Evolutionary conservation across 2,329 filamentous ascomycete species (phyloP).

Genomic region (Graphilbum ipis-grandicollis): DNA sequence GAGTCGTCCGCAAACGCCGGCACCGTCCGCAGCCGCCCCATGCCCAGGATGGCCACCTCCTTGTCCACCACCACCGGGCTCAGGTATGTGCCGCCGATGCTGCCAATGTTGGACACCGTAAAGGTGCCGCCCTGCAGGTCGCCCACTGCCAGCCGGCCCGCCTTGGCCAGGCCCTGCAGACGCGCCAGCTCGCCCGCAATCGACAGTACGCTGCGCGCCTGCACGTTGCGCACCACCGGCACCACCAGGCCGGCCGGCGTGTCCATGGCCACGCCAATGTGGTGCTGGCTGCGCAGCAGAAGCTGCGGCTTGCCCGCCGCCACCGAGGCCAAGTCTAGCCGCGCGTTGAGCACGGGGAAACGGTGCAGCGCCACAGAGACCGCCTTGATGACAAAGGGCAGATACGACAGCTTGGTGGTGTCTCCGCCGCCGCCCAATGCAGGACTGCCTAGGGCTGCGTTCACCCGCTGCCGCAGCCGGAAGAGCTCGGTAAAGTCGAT

Average conservation of each 20-base stretch:
- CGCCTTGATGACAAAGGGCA: slow-evolving; percentile 93
- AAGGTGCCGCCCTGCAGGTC: slow-evolving; percentile 82
- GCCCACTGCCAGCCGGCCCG: slow-evolving; percentile 55
- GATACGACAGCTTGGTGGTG: slow-evolving; percentile 59
- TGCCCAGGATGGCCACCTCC: slow-evolving; percentile 81
- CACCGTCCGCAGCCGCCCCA: slow-evolving; percentile 64
- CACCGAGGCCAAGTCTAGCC: slow-evolving; percentile 42
- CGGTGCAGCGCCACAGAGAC: slow-evolving; percentile 68
- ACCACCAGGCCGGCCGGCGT: slow-evolving; percentile 78
- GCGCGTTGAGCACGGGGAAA: slow-evolving; percentile 76
- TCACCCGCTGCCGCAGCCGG: slow-evolving; percentile 56
- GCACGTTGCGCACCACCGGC: slow-evolving; percentile 77
- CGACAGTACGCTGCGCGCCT: slow-evolving; percentile 54
- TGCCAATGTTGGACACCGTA: slow-evolving; percentile 92
- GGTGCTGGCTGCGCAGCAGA: slow-evolving; percentile 68
- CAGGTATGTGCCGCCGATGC: slow-evolving; percentile 82
- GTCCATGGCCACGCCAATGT: slow-evolving; percentile 93
- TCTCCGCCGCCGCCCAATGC: slow-evolving; percentile 18
- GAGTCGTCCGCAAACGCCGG: slow-evolving; percentile 55
- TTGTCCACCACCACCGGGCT: slow-evolving; percentile 79
- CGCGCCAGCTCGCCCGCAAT: slow-evolving; percentile 62
- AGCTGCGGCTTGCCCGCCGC: slow-evolving; percentile 48
- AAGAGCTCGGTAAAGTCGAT: slow-evolving; percentile 65
- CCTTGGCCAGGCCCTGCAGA: slow-evolving; percentile 53
- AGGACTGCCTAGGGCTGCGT: slow-evolving; percentile 34